Evolutionary conservation across 2,329 filamentous ascomycete species (phyloP), one percentile per base, ranked within the genome.

Genomic region (Aspergillus costaricaensis): DNA sequence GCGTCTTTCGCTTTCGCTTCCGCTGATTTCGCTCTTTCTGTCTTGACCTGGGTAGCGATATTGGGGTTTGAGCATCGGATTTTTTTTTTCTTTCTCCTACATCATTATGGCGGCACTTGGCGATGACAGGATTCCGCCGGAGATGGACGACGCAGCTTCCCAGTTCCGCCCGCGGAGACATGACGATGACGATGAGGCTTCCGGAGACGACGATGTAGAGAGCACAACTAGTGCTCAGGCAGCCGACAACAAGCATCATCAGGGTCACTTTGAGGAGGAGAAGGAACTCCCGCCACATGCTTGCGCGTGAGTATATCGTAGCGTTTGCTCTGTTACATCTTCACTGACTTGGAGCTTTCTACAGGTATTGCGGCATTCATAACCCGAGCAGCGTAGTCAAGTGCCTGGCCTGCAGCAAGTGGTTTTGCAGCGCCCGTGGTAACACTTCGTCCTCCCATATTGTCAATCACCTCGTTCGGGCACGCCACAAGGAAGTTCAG

Each of bases 371-470:
- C 76, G 95, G 95, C 61, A 99, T 99, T 65, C 95, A 99, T 80
- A 96, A 96, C 60, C 90, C 95, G 2, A 90, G 90, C 74, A 95
- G 91, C 67, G 96, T 99, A 59, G 95, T 99, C 70, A 98, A 97
- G 80, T 99, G 95, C 74, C 84, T 99, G 62, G 86, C 89, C 62
- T 99, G 95, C 82, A 94, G 87, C 81, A 99, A 98, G 76, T 99
- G 95, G 95, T 99, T 99, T 77, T 99, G 95, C 80, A 98, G 93
- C 78, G 93, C 94, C 62, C 91, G 94, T 71, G 94, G 95, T 67
- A 99, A 97, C 77, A 93, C 93, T 17, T 96, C 91, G 55, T 97
- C 94, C 25, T 96, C 94, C 36, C 95, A 99, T 75, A 98, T 99
- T 70, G 92, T 99, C 80, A 98, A 98, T 77, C 95, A 99, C 74